These are phyloP conservation scores for Saccharomyces paradoxus DNA, from an alignment of 805 yeast genomes.

Conservation along the genomic window DNA sequence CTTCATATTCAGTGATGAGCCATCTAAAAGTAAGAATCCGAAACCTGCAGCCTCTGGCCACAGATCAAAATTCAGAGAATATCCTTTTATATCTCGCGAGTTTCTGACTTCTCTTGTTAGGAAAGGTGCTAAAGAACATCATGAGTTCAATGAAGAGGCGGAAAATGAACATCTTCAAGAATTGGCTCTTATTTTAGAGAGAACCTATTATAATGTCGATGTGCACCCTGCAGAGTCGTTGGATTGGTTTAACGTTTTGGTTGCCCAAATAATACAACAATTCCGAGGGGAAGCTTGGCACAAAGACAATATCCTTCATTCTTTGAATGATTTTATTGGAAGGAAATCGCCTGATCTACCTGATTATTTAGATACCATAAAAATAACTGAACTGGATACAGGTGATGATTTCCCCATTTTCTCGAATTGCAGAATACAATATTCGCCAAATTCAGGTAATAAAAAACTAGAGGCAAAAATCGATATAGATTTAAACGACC, in stretches of 20 bases:
- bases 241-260: slow-evolving; percentile 93
- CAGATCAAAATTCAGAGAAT: background rate
- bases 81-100: slow-evolving; percentile 1
- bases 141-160: slow-evolving; percentile 16
- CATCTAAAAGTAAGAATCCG: slow-evolving; percentile 33
- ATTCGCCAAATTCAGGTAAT: slow-evolving; percentile 42
- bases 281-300: slow-evolving; percentile 81
- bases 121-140: slow-evolving; percentile 24
- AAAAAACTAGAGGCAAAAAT: slow-evolving; percentile 70
- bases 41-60: slow-evolving; percentile 3
- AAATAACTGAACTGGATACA: slow-evolving; percentile 75
- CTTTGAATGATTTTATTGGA: slow-evolving; percentile 58
- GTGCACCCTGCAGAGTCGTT: slow-evolving; percentile 82
- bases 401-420: slow-evolving; percentile 95
- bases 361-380: slow-evolving; percentile 68
- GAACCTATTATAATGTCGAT: slow-evolving; percentile 85
- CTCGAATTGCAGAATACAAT: slow-evolving; percentile 79
- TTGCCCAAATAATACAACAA: slow-evolving; percentile 85
- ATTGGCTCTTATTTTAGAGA: slow-evolving; percentile 52
- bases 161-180: slow-evolving; percentile 12
- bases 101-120: slow-evolving; percentile 23
- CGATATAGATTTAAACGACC: slow-evolving; percentile 83
- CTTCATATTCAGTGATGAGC: slow-evolving; percentile 65
- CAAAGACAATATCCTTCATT: slow-evolving; percentile 76
- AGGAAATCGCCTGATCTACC: slow-evolving; percentile 50